Percentiles rank a stretch among this genome's conserved stretches.
These are phyloP conservation scores for Ceratocystis diversiconidia DNA, from an alignment of 2,329 filamentous ascomycete genomes.

Conservation along the genomic window DNA sequence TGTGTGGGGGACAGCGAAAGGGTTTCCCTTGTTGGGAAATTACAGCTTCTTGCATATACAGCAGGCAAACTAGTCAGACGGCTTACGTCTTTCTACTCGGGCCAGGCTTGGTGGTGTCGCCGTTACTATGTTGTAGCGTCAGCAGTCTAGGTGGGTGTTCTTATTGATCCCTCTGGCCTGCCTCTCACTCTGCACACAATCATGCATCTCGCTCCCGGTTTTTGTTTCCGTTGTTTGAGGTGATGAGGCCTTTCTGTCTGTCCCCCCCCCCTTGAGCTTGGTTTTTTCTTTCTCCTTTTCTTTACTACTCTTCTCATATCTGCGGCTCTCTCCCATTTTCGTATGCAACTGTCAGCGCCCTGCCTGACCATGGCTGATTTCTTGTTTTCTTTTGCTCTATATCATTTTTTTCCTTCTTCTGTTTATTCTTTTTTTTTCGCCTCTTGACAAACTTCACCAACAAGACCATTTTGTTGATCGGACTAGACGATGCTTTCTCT, in stretches of 20 bases:
- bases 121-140: too few species aligned
- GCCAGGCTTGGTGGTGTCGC: neutral
- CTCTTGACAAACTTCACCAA: constrained; percentile 6
- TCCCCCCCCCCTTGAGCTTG: constrained; percentile 2
- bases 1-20: neutral
- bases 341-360: neutral
- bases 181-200: neutral
- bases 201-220: neutral
- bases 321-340: neutral
- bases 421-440: constrained; percentile 7
- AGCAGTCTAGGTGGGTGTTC: too few species aligned
- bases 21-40: constrained; percentile 9
- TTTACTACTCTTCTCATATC: neutral
- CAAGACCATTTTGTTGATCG: constrained; percentile 8
- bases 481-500: constrained; percentile 8
- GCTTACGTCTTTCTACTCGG: neutral
- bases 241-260: neutral
- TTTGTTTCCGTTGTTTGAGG: neutral
- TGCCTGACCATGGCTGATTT: neutral
- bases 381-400: constrained; percentile 9
- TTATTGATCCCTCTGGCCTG: neutral
- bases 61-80: neutral
- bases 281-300: constrained; percentile 3
- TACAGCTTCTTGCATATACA: neutral
- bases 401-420: constrained; percentile 8